phyloP scores from a whole-genome alignment of 2,329 filamentous ascomycete genomes.

The Alternaria sp. region DNA sequence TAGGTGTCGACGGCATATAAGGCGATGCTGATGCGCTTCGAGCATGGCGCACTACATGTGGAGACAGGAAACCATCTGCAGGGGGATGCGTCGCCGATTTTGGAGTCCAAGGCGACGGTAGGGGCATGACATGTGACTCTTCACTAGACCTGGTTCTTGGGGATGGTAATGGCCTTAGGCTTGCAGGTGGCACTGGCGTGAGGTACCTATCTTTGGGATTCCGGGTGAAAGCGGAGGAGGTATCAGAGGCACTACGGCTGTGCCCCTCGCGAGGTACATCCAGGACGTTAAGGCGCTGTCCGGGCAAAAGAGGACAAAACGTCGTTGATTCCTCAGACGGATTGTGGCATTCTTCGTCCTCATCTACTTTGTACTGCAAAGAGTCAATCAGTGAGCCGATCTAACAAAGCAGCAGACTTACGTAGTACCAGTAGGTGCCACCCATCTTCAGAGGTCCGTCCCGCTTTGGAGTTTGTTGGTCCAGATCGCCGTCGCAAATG shows the following conservation, averaged over 20 bases:
- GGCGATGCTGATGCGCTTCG: slow-evolving; percentile 45
- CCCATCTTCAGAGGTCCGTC: slow-evolving; percentile 90
- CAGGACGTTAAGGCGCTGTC: slow-evolving; percentile 85
- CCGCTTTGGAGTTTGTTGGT: slow-evolving; percentile 63
- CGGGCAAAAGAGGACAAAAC: slow-evolving; percentile 83
- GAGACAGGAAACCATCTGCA: slow-evolving; percentile 30
- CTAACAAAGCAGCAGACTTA: slow-evolving; percentile 57
- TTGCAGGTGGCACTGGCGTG: slow-evolving; percentile 65
- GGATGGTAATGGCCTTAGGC: slow-evolving; percentile 45
- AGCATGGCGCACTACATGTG: slow-evolving; percentile 35
- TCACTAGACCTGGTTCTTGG: slow-evolving; percentile 25
- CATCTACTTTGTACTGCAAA: slow-evolving; percentile 80
- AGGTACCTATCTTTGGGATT: slow-evolving; percentile 79
- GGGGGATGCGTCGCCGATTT: slow-evolving; percentile 43
- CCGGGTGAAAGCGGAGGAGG: slow-evolving; percentile 75
- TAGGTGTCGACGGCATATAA: slow-evolving; percentile 32
- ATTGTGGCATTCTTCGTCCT: slow-evolving; percentile 80
- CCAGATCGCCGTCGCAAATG: slow-evolving; percentile 75
- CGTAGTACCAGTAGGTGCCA: slow-evolving; percentile 94
- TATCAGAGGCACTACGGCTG: slow-evolving; percentile 71
- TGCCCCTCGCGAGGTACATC: slow-evolving; percentile 75
- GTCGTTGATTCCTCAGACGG: slow-evolving; percentile 76
- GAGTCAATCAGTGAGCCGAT: slow-evolving; percentile 19
- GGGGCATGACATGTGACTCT: slow-evolving; percentile 29
- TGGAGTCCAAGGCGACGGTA: slow-evolving; percentile 32